phyloP scores from a whole-genome alignment of 2,329 filamentous ascomycete genomes.

The Furcasterigmium sp. region DNA sequence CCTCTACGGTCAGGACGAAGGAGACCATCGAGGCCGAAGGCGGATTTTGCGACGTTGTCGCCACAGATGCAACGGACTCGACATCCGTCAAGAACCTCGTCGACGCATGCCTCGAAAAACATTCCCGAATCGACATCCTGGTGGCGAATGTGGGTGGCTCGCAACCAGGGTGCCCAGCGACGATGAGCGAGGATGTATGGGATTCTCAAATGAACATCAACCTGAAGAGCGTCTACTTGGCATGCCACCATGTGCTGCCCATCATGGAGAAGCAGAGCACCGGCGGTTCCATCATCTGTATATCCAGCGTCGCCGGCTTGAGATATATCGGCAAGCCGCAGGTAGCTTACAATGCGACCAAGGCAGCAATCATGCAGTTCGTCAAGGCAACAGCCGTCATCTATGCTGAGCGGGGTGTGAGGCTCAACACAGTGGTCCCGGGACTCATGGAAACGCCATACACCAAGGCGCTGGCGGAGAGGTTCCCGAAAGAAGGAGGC shows the following conservation, averaged over 20 bases:
- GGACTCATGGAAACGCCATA: slow-evolving; percentile 53
- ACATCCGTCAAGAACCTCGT: slow-evolving; percentile 46
- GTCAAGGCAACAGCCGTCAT: slow-evolving; percentile 43
- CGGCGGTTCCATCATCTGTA: slow-evolving; percentile 37
- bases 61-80: slow-evolving; percentile 45
- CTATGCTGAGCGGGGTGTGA: slow-evolving; percentile 39
- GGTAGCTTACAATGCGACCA: slow-evolving; percentile 46
- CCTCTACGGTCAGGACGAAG: slow-evolving; percentile 31
- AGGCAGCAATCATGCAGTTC: slow-evolving; percentile 46
- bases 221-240: slow-evolving; percentile 49
- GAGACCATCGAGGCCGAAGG: slow-evolving; percentile 27
- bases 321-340: slow-evolving; percentile 44
- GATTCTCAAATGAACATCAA: slow-evolving; percentile 49
- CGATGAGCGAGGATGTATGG: slow-evolving; percentile 43
- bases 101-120: slow-evolving; percentile 41
- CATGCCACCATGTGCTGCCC: slow-evolving; percentile 45
- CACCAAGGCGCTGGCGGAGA: slow-evolving; percentile 35
- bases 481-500: slow-evolving; percentile 36
- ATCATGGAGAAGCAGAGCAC: slow-evolving; percentile 44
- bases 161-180: slow-evolving; percentile 44
- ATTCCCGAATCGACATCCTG: slow-evolving; percentile 54
- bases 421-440: slow-evolving; percentile 50
- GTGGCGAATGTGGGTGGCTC: slow-evolving; percentile 56
- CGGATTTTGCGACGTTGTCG: slow-evolving; percentile 32
- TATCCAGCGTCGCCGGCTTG: slow-evolving; percentile 46